Evolutionary conservation across 2,329 filamentous ascomycete genomes (phyloP).

Genomic region (Stachybotrys chlorohalonatus): DNA sequence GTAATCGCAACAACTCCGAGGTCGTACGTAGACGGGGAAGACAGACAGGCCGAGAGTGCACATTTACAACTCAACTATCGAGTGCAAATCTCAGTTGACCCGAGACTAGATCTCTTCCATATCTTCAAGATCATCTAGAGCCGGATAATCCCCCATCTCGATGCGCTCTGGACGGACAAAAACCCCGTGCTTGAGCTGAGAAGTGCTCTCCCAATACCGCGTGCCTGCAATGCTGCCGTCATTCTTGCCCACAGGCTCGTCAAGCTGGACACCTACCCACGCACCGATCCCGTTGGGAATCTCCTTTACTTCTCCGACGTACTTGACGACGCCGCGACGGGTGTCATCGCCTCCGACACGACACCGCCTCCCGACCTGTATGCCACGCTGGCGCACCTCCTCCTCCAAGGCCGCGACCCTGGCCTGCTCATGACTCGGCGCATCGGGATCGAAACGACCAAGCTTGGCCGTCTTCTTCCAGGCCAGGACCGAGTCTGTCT

Average conservation of each 20-base stretch:
- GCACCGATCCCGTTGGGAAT: slow-evolving; percentile 55
- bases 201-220: slow-evolving; percentile 61
- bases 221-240: slow-evolving; percentile 62
- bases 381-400: slow-evolving; percentile 63
- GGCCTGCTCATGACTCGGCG: slow-evolving; percentile 63
- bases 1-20: no score
- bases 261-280: slow-evolving; percentile 68
- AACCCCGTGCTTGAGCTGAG: slow-evolving; percentile 60
- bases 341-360: slow-evolving; percentile 58
- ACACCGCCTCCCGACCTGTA: slow-evolving; percentile 53
- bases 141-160: slow-evolving; percentile 65
- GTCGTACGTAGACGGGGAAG: no score
- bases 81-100: no score
- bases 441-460: slow-evolving; percentile 88
- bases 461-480: slow-evolving; percentile 95
- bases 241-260: slow-evolving; percentile 77
- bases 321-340: slow-evolving; percentile 60
- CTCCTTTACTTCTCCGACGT: slow-evolving; percentile 65
- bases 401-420: slow-evolving; percentile 59
- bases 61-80: neutral
- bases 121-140: slow-evolving; percentile 65
- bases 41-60: neutral
- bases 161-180: slow-evolving; percentile 73
- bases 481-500: slow-evolving; percentile 79
- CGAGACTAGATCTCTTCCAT: slow-evolving; percentile 58